Percentiles rank a stretch among this genome's conserved stretches.
phyloP scores from a whole-genome alignment of 495 filamentous ascomycete species.

The Penicillium paradoxum region DNA sequence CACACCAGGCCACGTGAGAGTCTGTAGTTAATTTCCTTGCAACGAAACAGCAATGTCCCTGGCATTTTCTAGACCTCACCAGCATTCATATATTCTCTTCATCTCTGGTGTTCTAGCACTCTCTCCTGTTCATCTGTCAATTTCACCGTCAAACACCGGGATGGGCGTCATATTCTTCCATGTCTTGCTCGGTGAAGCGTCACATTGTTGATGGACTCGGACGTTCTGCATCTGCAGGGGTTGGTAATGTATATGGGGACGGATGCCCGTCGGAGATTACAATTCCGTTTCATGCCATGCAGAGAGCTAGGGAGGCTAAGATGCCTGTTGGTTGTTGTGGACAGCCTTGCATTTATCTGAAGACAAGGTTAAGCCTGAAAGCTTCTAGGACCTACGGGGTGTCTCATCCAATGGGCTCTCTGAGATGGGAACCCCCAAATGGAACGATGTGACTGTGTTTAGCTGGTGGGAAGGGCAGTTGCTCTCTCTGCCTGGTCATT shows the following conservation, averaged over 20 bases:
- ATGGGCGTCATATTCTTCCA: slow-evolving; percentile 3
- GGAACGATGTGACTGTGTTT: slow-evolving; percentile 19
- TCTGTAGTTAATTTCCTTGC: no score
- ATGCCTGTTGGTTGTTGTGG: neutral
- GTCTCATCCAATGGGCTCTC: slow-evolving; percentile 9
- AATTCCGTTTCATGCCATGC: neutral
- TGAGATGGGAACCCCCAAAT: neutral
- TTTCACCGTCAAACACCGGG: neutral
- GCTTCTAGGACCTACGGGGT: slow-evolving; percentile 7
- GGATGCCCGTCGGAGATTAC: slow-evolving; percentile 9
- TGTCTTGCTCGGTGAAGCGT: slow-evolving; percentile 7
- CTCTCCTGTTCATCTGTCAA: neutral
- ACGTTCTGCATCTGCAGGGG: neutral
- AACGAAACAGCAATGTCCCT: no score
- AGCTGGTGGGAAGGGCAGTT: slow-evolving; percentile 5
- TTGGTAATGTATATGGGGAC: slow-evolving; percentile 1
- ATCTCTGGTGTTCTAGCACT: neutral
- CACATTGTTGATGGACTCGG: slow-evolving; percentile 3
- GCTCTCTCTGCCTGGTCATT: slow-evolving; percentile 8
- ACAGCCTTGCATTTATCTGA: neutral
- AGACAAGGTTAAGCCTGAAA: neutral
- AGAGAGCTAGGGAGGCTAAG: neutral
- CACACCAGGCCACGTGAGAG: no score
- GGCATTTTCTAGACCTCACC: no score
- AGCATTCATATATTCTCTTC: neutral